Base-by-base conservation (phyloP, 306 rosid genomes). In the Vicia villosa region DNA sequence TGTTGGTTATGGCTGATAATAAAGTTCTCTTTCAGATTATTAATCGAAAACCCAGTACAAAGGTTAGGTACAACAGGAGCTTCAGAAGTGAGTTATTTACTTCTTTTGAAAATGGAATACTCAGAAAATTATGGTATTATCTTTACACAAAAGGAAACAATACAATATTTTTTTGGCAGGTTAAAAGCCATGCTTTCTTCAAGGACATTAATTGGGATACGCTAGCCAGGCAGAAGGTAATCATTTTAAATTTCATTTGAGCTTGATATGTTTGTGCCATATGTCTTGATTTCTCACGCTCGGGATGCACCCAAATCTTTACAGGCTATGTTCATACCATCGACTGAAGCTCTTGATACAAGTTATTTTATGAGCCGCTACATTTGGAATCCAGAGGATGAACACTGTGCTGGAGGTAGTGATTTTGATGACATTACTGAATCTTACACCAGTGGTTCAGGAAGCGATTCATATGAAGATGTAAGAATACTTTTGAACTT, bases 331-430 rank as follows among this genome's bases (percentile, higher is more conserved):
- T 95, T 95, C 82, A 95, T 91, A 81, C 99, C 99, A 40, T 72
- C 95, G 10, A 83, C 91, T 6, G 99, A 91, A 78, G 76, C 84
- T 62, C 97, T 66, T 45, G 96, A 95, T 81, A 95, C 99, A 15
- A 89, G 97, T 86, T 95, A 95, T 77, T 95, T 95, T 79, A 87
- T 87, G 96, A 95, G 99, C 81, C 91, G 99, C 22, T 95, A 89
- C 86, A 85, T 87, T 80, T 95, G 99, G 99, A 89, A 87, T 81
- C 89, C 92, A 38, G 97, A 87, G 81, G 95, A 91, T 74, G 97
- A 87, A 55, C 90, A 89, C 72, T 83, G 87, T 55, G 47, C 79
- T 30, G 96, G 99, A 16, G 89, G 85, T 66, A 91, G 99, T 70
- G 96, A 95, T 67, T 87, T 91, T 69, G 97, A 95, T 70, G 95